Percentiles rank a stretch among this genome's conserved stretches.
These are phyloP conservation scores for Cytauxzoon felis DNA, from an alignment of 169 alveolate species.

Conservation along the genomic window DNA sequence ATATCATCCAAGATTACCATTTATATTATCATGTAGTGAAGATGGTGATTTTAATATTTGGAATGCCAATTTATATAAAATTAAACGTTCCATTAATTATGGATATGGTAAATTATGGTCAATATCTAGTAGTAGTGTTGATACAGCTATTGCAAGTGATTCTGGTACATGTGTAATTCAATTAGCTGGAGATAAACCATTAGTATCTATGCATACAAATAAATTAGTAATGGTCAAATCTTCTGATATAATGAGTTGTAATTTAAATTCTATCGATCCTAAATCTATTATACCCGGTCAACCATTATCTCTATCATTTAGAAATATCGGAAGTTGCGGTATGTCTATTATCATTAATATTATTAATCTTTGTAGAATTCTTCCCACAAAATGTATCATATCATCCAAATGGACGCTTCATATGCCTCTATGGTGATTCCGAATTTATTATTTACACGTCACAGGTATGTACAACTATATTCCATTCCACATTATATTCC, in stretches of 20 bases:
- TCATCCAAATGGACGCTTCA: constrained; percentile 95
- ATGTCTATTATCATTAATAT: constrained; percentile 30
- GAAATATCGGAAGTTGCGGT: constrained; percentile 75
- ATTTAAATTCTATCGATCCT: constrained; percentile 61
- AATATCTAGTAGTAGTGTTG: constrained; percentile 72
- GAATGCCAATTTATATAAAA: constrained; percentile 90
- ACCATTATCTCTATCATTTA: constrained; percentile 60
- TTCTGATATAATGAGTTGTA: constrained; percentile 89
- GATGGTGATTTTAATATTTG: constrained; percentile 93
- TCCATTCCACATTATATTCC: constrained; percentile 2
- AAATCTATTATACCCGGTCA: constrained; percentile 55
- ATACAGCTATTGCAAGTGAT: constrained; percentile 82
- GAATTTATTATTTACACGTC: constrained; percentile 93
- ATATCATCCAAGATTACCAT: constrained; percentile 91
- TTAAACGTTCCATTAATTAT: constrained; percentile 91
- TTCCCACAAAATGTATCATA: constrained; percentile 88
- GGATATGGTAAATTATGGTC: constrained; percentile 93
- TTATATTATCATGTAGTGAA: constrained; percentile 92
- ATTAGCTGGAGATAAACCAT: constrained; percentile 95
- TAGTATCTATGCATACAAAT: constrained; percentile 90
- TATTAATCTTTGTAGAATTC: constrained; percentile 85
- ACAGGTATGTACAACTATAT: constrained; percentile 59
- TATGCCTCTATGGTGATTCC: constrained; percentile 95
- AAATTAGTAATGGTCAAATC: constrained; percentile 91
- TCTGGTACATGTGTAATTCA: constrained; percentile 91